phyloP scores from a whole-genome alignment of 164 flowering plant species.

The Vitis riparia region DNA sequence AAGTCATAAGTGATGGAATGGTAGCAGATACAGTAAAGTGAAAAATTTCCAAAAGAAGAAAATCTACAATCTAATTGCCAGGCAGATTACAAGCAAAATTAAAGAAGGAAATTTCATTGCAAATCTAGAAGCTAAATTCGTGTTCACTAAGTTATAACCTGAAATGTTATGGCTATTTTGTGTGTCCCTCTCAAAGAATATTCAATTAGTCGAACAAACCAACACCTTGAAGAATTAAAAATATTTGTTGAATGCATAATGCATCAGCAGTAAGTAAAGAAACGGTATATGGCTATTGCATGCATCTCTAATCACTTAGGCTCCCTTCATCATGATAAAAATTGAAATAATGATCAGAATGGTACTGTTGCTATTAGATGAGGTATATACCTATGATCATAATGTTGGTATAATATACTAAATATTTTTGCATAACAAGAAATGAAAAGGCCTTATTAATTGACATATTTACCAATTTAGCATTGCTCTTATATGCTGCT shows the following conservation, averaged over 20 bases:
- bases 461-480: not conserved
- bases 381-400: not conserved
- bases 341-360: not conserved
- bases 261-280: too few species aligned
- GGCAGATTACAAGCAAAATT: too few species aligned
- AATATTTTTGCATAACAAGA: not conserved
- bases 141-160: too few species aligned
- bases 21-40: not conserved
- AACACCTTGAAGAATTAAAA: too few species aligned
- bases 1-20: not conserved
- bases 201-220: too few species aligned
- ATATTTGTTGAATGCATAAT: not conserved
- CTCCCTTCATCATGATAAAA: not conserved
- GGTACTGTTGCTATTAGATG: not conserved
- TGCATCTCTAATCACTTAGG: not conserved
- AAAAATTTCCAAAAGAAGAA: not conserved
- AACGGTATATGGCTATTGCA: not conserved
- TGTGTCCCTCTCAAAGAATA: too few species aligned
- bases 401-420: too few species aligned
- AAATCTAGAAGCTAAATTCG: too few species aligned
- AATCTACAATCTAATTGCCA: not conserved
- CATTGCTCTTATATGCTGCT: too few species aligned
- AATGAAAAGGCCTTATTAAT: not conserved
- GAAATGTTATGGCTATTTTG: too few species aligned
- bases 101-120: too few species aligned